Evolutionary conservation across 176 grass and related monocot genomes (phyloP), one percentile per base, ranked within the genome.

Genomic region (Oryza punctata): DNA sequence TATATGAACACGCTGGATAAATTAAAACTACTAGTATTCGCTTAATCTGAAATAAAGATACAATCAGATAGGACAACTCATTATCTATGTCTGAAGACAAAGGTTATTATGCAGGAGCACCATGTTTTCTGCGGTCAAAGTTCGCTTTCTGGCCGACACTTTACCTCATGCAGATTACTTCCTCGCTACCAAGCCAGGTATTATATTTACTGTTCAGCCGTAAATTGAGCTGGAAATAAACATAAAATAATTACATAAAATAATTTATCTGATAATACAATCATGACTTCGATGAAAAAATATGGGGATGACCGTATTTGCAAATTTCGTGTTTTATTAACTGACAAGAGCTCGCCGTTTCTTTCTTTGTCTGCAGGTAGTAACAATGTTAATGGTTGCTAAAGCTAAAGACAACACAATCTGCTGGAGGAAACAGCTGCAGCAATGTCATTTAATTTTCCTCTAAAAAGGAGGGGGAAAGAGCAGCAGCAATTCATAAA

Each of bases 141-240:
- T 69, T 40, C 19, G 21, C 2, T 15, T 29, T 0, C 8, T 46
- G 6, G 52, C 14, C 2, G 82, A 70, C 69, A 6, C 83, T 70
- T 70, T 61, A 30, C 73, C 66, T 77, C 82, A 35, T 57, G 32
- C 64, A 13, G 6, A 43, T 63, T 30, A 78, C 65, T 38, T 25
- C 74, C 74, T 70, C 49, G 5, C 26, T 25, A 2, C 37, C 66
- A 85, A 69, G 83, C 24, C 7, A 70, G 14, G 47, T 50, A 50
- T 50, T n/a, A 24, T 24, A 61, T 19, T 54, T 21, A 21, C 52
- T 21, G 52, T 21, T n/a, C 21, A 61, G 57, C 57, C 57, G n/a
- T 61, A 24, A 61, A 61, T 24, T 10, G 57, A 61, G 7, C 19
- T 24, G n/a, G 57, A 61, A 57, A 61, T 3, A n/a, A 24, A 24